A percentile compares a stretch with the other conserved stretches of the same genome.
phyloP scores from a whole-genome alignment of 768 basidiomycete species.

The Tulasnella calospora region DNA sequence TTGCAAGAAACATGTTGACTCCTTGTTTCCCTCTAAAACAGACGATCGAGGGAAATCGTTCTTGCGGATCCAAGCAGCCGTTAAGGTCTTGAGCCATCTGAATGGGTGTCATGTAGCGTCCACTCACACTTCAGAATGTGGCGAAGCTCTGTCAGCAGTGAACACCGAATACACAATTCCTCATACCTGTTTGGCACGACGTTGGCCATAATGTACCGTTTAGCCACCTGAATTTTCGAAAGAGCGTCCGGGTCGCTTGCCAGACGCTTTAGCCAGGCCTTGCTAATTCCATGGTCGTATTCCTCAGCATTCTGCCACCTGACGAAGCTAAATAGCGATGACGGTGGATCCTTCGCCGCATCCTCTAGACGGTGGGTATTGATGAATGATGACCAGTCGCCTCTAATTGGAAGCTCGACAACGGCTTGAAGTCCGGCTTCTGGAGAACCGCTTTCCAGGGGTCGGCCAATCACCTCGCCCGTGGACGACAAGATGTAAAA shows the following conservation, averaged over 20 bases:
- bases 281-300: conserved; percentile 62
- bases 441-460: not conserved
- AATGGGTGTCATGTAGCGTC: conserved; percentile 59
- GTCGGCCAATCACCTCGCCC: conserved; percentile 61
- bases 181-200: conserved; percentile 66
- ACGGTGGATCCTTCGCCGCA: conserved; percentile 23
- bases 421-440: not conserved
- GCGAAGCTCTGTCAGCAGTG: not conserved
- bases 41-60: not conserved
- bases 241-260: conserved; percentile 29
- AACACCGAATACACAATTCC: conserved; percentile 16
- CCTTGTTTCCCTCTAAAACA: conserved; percentile 28
- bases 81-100: conserved; percentile 70
- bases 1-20: conserved; percentile 45
- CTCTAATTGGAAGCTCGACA: conserved; percentile 41
- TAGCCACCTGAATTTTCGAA: conserved; percentile 49
- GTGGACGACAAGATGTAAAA: conserved; percentile 65
- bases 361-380: conserved; percentile 28
- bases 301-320: conserved; percentile 70
- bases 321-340: conserved; percentile 42
- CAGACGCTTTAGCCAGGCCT: conserved; percentile 51
- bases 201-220: conserved; percentile 62
- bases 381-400: conserved; percentile 66
- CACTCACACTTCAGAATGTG: conserved; percentile 51
- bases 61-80: conserved; percentile 38